A percentile compares a stretch with the other conserved stretches of the same genome.
phyloP scores from a whole-genome alignment of 805 yeast species.

The Lipomyces mesembrius region DNA sequence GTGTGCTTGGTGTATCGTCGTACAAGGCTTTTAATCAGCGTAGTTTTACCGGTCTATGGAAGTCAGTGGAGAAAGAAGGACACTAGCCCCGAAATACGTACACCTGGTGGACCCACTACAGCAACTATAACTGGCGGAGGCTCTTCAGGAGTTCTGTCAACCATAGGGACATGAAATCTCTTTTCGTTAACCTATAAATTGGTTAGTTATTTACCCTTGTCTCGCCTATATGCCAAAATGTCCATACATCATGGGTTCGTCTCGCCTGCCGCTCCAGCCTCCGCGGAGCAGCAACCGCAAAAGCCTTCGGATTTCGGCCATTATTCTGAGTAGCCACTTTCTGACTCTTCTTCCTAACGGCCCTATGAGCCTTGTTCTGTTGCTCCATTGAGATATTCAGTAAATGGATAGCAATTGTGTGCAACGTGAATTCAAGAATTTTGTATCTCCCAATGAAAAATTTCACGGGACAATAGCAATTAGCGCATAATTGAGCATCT shows the following conservation, averaged over 20 bases:
- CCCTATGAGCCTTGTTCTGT: conserved; percentile 82
- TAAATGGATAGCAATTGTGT: too few relatives aligned
- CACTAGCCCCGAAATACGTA: conserved; percentile 15
- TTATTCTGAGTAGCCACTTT: conserved; percentile 61
- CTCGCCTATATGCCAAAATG: background rate
- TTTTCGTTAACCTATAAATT: conserved; percentile 60
- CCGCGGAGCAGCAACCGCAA: conserved; percentile 82
- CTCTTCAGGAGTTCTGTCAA: conserved; percentile 95
- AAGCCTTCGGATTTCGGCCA: conserved; percentile 79
- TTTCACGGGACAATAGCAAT: background rate
- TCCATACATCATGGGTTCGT: conserved; percentile 72
- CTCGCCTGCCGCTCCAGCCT: conserved; percentile 82
- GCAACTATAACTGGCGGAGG: conserved; percentile 96
- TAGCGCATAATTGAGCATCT: background rate
- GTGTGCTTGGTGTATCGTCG: conserved; percentile 87
- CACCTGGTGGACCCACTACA: conserved; percentile 97
- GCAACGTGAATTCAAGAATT: background rate
- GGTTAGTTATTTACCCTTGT: background rate
- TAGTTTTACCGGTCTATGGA: conserved; percentile 80
- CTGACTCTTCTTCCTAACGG: conserved; percentile 40
- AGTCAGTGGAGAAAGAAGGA: background rate
- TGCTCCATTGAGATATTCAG: conserved; percentile 52
- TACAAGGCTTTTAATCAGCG: conserved; percentile 85
- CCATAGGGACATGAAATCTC: conserved; percentile 94
- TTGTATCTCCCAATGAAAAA: conserved; percentile 18